Evolutionary conservation across 1,284 basidiomycete species (phyloP).

Genomic region (Malassezia pachydermatis): DNA sequence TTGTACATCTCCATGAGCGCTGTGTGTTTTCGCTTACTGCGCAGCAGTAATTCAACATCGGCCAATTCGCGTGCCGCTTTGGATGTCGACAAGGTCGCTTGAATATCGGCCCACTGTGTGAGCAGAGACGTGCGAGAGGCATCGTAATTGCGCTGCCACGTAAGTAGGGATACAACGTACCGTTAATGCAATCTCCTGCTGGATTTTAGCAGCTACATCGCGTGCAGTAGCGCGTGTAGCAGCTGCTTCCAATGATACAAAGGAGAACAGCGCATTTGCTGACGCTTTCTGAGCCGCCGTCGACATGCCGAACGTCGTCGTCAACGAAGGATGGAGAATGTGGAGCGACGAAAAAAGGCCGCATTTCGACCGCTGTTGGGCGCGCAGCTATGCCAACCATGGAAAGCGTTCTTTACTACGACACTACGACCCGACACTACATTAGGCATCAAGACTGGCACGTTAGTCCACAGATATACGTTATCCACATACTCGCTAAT

Average conservation of each 20-base stretch:
- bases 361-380: not conserved
- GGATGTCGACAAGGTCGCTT: not conserved
- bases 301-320: constrained; percentile 2
- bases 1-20: constrained; percentile 58
- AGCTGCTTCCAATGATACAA: constrained; percentile 11
- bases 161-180: constrained; percentile 8
- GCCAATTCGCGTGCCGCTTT: not conserved
- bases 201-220: constrained; percentile 6
- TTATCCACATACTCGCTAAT: constrained; percentile 52
- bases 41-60: constrained; percentile 12
- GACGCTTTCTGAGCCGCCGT: constrained; percentile 7
- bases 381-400: not conserved
- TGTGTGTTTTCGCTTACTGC: constrained; percentile 12
- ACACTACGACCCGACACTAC: not conserved
- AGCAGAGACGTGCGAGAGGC: not conserved
- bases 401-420: not conserved
- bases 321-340: not conserved
- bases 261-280: constrained; percentile 8
- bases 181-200: constrained; percentile 3
- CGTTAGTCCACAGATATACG: not conserved
- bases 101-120: not conserved
- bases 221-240: constrained; percentile 6
- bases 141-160: constrained; percentile 4
- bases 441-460: constrained; percentile 13
- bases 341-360: not conserved